Conservation (phyloP, 106 monocot species). For the Dendrobium officinale region DNA sequence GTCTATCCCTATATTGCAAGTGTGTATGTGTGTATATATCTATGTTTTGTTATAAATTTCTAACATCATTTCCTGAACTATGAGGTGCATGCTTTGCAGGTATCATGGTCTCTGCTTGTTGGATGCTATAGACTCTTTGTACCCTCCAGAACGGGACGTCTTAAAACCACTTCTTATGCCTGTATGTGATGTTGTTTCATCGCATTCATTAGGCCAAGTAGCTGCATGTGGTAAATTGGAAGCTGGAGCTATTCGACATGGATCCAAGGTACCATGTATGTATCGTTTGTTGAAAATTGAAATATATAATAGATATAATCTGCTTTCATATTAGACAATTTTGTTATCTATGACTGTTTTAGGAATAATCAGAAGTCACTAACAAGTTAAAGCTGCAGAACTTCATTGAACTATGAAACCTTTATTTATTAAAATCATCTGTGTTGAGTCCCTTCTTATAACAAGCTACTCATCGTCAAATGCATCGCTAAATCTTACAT, state of each 20-base stretch:
- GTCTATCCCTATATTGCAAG: too few species aligned
- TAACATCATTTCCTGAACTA: background rate
- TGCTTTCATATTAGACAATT: background rate
- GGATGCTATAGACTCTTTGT: slow-evolving; percentile 68
- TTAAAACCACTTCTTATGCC: slow-evolving; percentile 78
- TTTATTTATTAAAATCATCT: too few species aligned
- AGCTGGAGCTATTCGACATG: slow-evolving; percentile 67
- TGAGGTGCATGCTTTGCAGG: slow-evolving; percentile 29
- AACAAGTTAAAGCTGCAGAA: background rate
- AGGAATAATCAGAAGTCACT: background rate
- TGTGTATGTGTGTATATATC: background rate
- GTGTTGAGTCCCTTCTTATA: too few species aligned
- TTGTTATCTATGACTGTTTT: background rate
- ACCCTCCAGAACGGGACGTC: slow-evolving; percentile 46
- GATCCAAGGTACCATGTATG: slow-evolving; percentile 61
- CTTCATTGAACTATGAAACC: background rate
- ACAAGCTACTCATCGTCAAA: too few species aligned
- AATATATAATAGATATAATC: background rate
- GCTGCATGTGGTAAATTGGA: slow-evolving; percentile 85
- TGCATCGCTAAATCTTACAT: too few species aligned
- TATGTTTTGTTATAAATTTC: background rate
- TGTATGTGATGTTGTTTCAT: slow-evolving; percentile 76
- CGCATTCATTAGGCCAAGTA: slow-evolving; percentile 54
- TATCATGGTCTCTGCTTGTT: slow-evolving; percentile 61
- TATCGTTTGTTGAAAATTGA: background rate